phyloP scores from a whole-genome alignment of 352 stramenopile genomes.

The Phytopythium kandeliae region DNA sequence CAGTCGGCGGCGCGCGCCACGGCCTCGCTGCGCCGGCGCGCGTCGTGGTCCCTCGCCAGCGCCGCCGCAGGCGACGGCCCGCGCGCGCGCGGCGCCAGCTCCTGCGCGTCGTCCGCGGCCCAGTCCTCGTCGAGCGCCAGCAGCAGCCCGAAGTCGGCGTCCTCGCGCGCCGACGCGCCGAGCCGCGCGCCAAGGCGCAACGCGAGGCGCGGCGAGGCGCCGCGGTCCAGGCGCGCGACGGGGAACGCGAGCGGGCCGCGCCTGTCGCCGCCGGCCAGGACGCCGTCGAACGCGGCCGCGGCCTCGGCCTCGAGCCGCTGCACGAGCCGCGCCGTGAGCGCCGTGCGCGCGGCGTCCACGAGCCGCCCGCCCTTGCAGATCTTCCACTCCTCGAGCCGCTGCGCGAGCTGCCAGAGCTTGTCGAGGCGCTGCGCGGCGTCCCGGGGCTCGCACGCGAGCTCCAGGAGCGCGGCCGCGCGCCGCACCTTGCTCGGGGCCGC shows the following conservation, averaged over 20 bases:
- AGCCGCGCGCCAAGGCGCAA: constrained; percentile 42
- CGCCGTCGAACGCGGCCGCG: constrained; percentile 34
- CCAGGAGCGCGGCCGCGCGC: constrained; percentile 52
- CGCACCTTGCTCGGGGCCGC: constrained; percentile 46
- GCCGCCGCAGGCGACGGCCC: no score
- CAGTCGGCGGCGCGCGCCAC: constrained; percentile 23
- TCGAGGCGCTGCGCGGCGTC: constrained; percentile 51
- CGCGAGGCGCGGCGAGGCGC: constrained; percentile 25
- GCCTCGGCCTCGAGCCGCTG: constrained; percentile 49
- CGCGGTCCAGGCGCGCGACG: constrained; percentile 39
- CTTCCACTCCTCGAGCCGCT: constrained; percentile 72
- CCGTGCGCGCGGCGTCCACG: constrained; percentile 49
- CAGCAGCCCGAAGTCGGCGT: constrained; percentile 62
- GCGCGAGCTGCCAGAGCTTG: constrained; percentile 71
- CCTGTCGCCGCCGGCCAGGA: constrained; percentile 22
- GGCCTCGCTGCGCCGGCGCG: no score
- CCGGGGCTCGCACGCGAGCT: constrained; percentile 49
- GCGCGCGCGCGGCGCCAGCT: constrained; percentile 10
- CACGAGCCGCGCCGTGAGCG: constrained; percentile 41
- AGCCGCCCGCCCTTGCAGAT: constrained; percentile 61
- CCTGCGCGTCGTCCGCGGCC: constrained; percentile 15
- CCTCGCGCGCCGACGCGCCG: constrained; percentile 31
- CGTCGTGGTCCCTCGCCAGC: no score
- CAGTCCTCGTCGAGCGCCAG: constrained; percentile 54
- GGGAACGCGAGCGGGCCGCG: constrained; percentile 40